Evolutionary conservation across 139 green algal species (phyloP), one percentile per base, ranked within the genome.

Genomic region (Nannochloris sp.): DNA sequence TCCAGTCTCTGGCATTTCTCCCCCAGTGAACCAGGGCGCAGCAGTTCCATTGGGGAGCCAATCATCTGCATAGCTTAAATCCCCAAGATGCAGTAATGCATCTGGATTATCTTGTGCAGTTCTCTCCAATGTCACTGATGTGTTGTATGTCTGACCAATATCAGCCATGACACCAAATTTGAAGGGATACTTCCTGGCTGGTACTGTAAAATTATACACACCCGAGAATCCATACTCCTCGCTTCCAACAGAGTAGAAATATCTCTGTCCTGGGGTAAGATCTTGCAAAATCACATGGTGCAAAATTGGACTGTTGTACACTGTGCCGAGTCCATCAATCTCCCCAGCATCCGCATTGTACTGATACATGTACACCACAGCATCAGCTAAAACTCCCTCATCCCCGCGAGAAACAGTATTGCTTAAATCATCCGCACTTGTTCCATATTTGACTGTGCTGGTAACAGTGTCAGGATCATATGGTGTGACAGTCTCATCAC

Each of bases 201-300:
- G 50, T 2, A 59, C n/a, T 8, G n/a, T 55, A 55, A 55, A 55
- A 23, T 26, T 55, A 14, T 26, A 55, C 4, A 55, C 48, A 6
- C 6, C n/a, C 0, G 48, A 55, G n/a, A 55, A 55, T 26, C 48
- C 48, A 26, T 20, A 26, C 14, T 55, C n/a, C 17, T 55, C n/a
- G 17, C 48, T 55, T 23, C 48, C 48, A 55, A 55, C 48, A 55
- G 17, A 23, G 12, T 55, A 55, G n/a, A 26, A 55, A 55, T 55
- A 55, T 14, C 6, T 55, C 48, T 55, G 17, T 55, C 48, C 48
- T n/a, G 48, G 48, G 4, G 17, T 26, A 20, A 55, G n/a, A 20
- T 55, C 48, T 23, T 55, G 17, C 9, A 55, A 0, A 55, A 55
- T 20, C 17, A 55, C 48, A 62, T 62, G 56, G 6, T 46, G 56